Base-by-base conservation (phyloP, 441 rosid species). In the Pelargonium cotyledonis region DNA sequence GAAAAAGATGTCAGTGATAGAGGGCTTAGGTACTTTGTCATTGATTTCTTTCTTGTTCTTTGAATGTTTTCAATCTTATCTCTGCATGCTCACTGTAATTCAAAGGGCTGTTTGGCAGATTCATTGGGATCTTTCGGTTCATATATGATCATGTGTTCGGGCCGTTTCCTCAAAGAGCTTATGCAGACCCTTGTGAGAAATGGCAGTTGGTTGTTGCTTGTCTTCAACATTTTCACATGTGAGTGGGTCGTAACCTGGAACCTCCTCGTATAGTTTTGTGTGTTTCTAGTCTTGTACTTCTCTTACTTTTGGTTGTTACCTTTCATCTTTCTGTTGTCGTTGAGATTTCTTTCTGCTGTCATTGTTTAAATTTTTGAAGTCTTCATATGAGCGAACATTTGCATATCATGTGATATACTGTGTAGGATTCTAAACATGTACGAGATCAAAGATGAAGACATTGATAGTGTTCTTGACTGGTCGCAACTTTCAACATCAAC, bases 151-250 rank as follows among this genome's bases (percentile, higher is more conserved):
- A 89, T 68, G 99, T 90, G 41, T 92, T 95, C 76, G 94, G 96
- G 67, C 96, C 89, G n/a, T 95, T 90, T 79, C 96, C 96, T 68
- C 98, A 90, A 77, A 84, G 99, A 79, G 99, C 98, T 63, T 95
- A 90, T 82, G 86, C 89, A 57, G 97, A 95, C 84, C 92, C 95
- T 76, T 81, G 85, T 75, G 98, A 92, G 85, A 95, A 92, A 80
- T 95, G 98, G 98, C 89, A 95, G 68, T 77, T 95, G 75, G 97
- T 86, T 73, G 85, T 88, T 80, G 92, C 96, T 77, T 89, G 99
- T 80, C 99, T 95, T 74, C 90, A 86, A 77, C 96, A 95, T 81
- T 95, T 92, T 88, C 95, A 92, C 77, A 83, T 86, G 99, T 95
- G 79, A 80, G 92, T 76, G 38, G 8, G 63, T 58, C 70, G 18